Conservation (phyloP, 2,329 filamentous ascomycete genomes). For the Colletotrichum sp. region DNA sequence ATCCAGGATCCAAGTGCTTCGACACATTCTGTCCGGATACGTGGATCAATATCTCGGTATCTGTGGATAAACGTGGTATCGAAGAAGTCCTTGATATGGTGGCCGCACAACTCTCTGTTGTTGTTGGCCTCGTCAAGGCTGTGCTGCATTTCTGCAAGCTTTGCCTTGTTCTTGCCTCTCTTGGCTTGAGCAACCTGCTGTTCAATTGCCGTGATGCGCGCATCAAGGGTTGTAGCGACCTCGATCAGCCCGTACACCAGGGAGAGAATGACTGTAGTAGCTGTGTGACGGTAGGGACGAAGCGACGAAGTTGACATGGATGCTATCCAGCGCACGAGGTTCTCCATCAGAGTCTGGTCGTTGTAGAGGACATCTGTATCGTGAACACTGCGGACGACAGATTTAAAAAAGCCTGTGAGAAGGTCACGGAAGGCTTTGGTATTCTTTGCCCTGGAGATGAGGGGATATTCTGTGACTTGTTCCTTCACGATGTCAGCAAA, state of each 20-base stretch:
- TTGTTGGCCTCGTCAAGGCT: conserved; percentile 74
- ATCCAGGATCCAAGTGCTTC: conserved; percentile 91
- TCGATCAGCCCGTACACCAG: conserved; percentile 80
- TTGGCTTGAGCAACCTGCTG: conserved; percentile 81
- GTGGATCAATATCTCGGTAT: conserved; percentile 91
- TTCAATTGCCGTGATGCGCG: conserved; percentile 75
- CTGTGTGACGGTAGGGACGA: conserved; percentile 92
- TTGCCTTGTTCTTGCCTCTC: conserved; percentile 76
- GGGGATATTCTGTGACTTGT: conserved; percentile 88
- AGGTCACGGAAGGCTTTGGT: conserved; percentile 79
- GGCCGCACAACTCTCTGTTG: conserved; percentile 72
- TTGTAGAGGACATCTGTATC: conserved; percentile 83
- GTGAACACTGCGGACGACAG: conserved; percentile 79
- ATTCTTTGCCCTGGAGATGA: conserved; percentile 81
- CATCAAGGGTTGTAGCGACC: conserved; percentile 73
- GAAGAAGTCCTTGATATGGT: conserved; percentile 83
- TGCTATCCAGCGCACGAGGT: conserved; percentile 86
- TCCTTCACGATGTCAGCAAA: conserved; percentile 50
- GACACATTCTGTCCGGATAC: conserved; percentile 87
- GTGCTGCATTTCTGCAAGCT: conserved; percentile 74
- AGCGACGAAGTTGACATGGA: conserved; percentile 89
- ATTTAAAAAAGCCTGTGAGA: conserved; percentile 79
- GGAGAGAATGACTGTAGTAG: conserved; percentile 82
- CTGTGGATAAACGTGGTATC: conserved; percentile 94
- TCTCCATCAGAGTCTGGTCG: conserved; percentile 80